Base-by-base conservation (phyloP, 2,329 filamentous ascomycete species). In the Ramularia collo-cygni region DNA sequence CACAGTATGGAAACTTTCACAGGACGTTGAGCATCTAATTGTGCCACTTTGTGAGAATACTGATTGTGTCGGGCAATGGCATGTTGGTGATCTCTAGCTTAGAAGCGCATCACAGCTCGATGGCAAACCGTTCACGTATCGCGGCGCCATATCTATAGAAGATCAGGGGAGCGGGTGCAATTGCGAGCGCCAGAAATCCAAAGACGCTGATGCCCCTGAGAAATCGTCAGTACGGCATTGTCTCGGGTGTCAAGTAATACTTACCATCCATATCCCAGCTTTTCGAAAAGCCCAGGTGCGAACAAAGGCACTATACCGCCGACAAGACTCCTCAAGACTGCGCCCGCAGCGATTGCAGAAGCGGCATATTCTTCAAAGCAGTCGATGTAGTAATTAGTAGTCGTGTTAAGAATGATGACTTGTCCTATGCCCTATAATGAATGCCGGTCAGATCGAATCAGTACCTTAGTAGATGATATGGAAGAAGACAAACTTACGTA, bases 301-400 rank as follows among this genome's bases (percentile, higher is more conserved):
- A 70, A 59, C 3, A 72, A 49, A 1, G 70, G 70, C 15, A 72
- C 59, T 0, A 72, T 51, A 4, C 69, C 70, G 4, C 70, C 69
- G 12, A 72, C 52, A 1, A 73, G 28, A 33, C 61, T 64, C 14
- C 70, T 54, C 38, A 72, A 72, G 0, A 72, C 62, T 1, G 69
- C 64, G 0, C 68, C 69, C 3, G 69, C 70, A 4, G 70, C 70
- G 37, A 73, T 72, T 0, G 69, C 70, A 26, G 61, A 65, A 5
- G 70, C 70, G 4, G 70, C 70, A 44, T 70, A 72, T 51, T 64
- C 63, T 42, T 72, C 69, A 40, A 72, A 73, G 15, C 64, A 63
- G 49, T 74, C 70, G 33, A 74, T 73, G 51, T 72, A 74, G 53
- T 74, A 74, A 37, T 75, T 76, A 38, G 75, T 71, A 12, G 70